phyloP scores from a whole-genome alignment of 331 rosid genomes.

The Arachis monticola region DNA sequence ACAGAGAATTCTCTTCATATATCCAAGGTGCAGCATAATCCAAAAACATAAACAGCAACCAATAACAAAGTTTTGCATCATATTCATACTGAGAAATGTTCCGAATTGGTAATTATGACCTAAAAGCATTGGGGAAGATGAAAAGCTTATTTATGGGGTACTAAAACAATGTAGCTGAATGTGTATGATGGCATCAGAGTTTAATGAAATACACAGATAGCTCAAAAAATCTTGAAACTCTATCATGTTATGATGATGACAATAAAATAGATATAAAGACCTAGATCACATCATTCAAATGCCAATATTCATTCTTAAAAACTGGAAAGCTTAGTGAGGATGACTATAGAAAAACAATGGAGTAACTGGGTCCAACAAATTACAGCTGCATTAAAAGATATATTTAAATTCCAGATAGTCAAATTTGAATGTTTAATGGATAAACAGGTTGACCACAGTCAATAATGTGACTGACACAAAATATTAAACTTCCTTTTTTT shows the following conservation, averaged over 20 bases:
- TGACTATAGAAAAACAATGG: conserved; percentile 2
- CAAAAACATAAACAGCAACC: conserved; percentile 29
- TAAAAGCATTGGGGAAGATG: conserved; percentile 13
- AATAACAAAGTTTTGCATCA: not conserved
- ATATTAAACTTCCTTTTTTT: conserved; percentile 2
- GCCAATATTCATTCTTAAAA: conserved; percentile 22
- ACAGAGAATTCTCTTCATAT: not conserved
- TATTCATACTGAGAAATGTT: conserved; percentile 1
- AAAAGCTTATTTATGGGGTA: not conserved
- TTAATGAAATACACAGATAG: conserved; percentile 1
- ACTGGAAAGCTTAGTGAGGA: not conserved
- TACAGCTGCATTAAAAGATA: conserved; percentile 23
- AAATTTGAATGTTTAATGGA: not conserved
- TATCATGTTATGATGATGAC: not conserved
- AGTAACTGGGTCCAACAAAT: conserved; percentile 13
- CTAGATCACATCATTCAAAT: not conserved
- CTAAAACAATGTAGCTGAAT: not conserved
- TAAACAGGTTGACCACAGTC: conserved; percentile 8
- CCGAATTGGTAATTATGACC: not conserved
- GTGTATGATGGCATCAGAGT: conserved; percentile 3
- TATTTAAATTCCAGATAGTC: conserved; percentile 1
- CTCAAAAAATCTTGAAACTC: not conserved
- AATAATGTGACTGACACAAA: not conserved
- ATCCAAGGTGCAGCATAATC: conserved; percentile 11
- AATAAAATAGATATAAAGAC: conserved; percentile 2